These are phyloP conservation scores for Sporopachydermia quercuum DNA, from an alignment of 805 yeast species.

Conservation along the genomic window DNA sequence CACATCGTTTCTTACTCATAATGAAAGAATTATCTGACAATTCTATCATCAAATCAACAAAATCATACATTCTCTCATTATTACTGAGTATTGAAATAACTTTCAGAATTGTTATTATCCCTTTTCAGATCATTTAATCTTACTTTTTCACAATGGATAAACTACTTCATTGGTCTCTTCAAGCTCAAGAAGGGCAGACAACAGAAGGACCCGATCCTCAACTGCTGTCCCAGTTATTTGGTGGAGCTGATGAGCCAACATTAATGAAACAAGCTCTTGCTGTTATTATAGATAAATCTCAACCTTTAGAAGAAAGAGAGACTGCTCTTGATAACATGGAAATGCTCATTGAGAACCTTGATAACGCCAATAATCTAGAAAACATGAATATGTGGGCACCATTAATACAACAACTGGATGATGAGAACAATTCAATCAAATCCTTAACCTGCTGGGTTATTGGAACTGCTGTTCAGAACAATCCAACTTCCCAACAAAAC, in stretches of 20 bases:
- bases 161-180: conserved; percentile 81
- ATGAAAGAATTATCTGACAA: too few species aligned
- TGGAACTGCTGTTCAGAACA: conserved; percentile 90
- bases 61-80: too few species aligned
- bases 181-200: conserved; percentile 52
- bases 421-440: conserved; percentile 30
- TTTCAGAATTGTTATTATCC: too few species aligned
- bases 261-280: conserved; percentile 67
- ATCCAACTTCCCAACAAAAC: conserved; percentile 56
- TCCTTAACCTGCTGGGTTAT: conserved; percentile 55
- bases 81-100: too few species aligned
- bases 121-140: too few species aligned
- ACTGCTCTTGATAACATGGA: conserved; percentile 83
- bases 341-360: conserved; percentile 84
- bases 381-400: conserved; percentile 71
- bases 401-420: conserved; percentile 37
- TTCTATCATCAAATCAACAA: too few species aligned
- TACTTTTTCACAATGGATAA: conserved; percentile 78
- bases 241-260: conserved; percentile 75
- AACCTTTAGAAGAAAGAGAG: conserved; percentile 45
- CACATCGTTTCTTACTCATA: too few species aligned
- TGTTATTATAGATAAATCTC: conserved; percentile 43
- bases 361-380: conserved; percentile 87
- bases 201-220: conserved; percentile 41
- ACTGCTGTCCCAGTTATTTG: conserved; percentile 60